A percentile compares a stretch with the other conserved stretches of the same genome.
phyloP scores from a whole-genome alignment of 23 red algal species.

The Pyropia haitanensis region DNA sequence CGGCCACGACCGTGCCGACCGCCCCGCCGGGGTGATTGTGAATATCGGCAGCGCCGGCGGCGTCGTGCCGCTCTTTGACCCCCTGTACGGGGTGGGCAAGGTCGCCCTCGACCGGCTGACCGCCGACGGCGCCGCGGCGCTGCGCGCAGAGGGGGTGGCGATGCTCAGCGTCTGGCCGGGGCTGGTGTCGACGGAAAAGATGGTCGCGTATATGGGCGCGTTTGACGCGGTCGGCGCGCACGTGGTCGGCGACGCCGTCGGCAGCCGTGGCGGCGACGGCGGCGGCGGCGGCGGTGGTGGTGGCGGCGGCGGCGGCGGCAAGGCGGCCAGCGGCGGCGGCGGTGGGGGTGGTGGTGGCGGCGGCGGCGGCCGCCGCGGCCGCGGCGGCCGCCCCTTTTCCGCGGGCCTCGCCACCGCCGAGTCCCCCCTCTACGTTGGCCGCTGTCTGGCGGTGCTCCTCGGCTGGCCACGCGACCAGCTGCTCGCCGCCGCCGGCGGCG shows the following conservation, averaged over 20 bases:
- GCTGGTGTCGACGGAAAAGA: constrained; percentile 26
- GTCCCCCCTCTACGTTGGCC: constrained; percentile 46
- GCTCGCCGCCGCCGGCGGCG: neutral
- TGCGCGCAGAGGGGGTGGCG: constrained; percentile 7
- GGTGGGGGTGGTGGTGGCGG: neutral
- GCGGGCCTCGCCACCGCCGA: constrained; percentile 23
- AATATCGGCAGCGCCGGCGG: constrained; percentile 47
- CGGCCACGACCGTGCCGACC: no score
- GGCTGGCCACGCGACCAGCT: constrained; percentile 2
- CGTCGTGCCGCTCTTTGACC: constrained; percentile 36
- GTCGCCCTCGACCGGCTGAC: constrained; percentile 26
- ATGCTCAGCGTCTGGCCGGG: constrained; percentile 36
- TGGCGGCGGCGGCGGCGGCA: neutral
- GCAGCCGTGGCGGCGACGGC: neutral
- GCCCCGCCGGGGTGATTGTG: constrained; percentile 10
- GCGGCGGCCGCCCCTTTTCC: neutral
- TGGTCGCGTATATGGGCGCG: neutral
- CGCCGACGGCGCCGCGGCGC: constrained; percentile 22
- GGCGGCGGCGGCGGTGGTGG: neutral
- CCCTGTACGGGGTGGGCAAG: constrained; percentile 44
- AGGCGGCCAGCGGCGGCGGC: neutral
- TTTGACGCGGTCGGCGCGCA: no score
- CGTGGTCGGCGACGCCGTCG: no score
- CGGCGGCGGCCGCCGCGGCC: neutral
- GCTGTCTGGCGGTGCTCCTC: constrained; percentile 31